Evolutionary conservation across 1,284 basidiomycete genomes (phyloP).

Genomic region (Cryptococcus sp.): DNA sequence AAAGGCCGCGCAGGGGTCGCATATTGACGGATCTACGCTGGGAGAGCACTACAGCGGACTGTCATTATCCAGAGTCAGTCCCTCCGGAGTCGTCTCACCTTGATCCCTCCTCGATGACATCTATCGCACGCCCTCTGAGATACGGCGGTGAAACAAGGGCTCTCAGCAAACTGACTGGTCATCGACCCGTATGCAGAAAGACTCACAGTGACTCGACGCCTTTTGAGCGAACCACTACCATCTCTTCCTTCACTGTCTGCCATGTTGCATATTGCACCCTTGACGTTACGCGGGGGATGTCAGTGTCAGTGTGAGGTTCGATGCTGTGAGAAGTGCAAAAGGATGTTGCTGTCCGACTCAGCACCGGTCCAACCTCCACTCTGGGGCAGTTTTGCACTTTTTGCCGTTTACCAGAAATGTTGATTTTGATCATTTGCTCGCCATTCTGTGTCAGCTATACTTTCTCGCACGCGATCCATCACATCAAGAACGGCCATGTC

Average conservation of each 20-base stretch:
- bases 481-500: slow-evolving; percentile 31
- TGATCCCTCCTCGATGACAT: slow-evolving; percentile 48
- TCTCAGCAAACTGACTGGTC: not conserved
- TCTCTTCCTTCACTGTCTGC: not conserved
- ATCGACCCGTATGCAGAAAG: not conserved
- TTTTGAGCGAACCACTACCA: slow-evolving; percentile 17
- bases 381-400: slow-evolving; percentile 3
- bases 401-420: slow-evolving; percentile 1
- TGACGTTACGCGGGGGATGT: not conserved
- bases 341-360: too few species aligned
- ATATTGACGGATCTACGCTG: slow-evolving; percentile 26
- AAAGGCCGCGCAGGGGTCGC: slow-evolving; percentile 43
- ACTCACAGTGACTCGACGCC: slow-evolving; percentile 34
- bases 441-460: too few species aligned
- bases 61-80: not conserved
- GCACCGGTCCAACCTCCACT: not conserved
- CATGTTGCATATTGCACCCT: not conserved
- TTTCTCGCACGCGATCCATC: too few species aligned
- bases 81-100: slow-evolving; percentile 21
- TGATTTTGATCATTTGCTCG: not conserved
- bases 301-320: not conserved
- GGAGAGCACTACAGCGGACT: slow-evolving; percentile 32
- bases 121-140: slow-evolving; percentile 47
- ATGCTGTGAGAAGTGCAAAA: too few species aligned
- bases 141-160: not conserved